Conservation (phyloP, 768 basidiomycete species). For the Kwoniella sp. region DNA sequence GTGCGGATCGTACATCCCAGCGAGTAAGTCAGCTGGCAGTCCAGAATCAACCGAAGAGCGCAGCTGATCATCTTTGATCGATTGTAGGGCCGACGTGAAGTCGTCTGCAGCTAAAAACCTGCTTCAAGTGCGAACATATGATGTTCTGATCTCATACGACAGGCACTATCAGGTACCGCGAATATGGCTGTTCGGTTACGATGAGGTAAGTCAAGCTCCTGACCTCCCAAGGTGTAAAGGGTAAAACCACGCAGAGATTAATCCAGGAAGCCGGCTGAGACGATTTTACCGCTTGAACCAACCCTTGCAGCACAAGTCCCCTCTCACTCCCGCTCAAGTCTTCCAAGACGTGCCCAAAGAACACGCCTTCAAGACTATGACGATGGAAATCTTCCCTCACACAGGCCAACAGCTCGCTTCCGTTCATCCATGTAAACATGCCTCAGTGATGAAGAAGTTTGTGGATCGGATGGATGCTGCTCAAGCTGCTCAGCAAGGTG, state of each 20-base stretch:
- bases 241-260: background rate
- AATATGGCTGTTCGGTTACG: constrained; percentile 96
- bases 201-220: constrained; percentile 68
- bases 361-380: constrained; percentile 97
- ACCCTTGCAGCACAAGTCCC: constrained; percentile 72
- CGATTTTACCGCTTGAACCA: constrained; percentile 7
- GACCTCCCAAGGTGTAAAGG: too few species aligned
- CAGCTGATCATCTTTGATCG: constrained; percentile 8
- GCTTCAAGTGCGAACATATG: constrained; percentile 94
- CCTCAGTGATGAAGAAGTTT: constrained; percentile 99
- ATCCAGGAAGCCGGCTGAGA: background rate
- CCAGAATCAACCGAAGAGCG: too few species aligned
- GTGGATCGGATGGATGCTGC: constrained; percentile 90
- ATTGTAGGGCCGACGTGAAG: constrained; percentile 43
- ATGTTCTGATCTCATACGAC: constrained; percentile 99
- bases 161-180: constrained; percentile 99
- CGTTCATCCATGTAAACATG: constrained; percentile 98
- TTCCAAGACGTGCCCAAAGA: constrained; percentile 98
- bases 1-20: constrained; percentile 47
- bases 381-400: constrained; percentile 98
- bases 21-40: constrained; percentile 31
- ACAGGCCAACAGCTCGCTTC: constrained; percentile 77
- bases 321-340: constrained; percentile 83
- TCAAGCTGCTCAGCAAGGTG: constrained; percentile 61
- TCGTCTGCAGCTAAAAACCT: constrained; percentile 74